Conservation (phyloP, 1,139 yeast species). For the Debaryomycetaceae sp. region DNA sequence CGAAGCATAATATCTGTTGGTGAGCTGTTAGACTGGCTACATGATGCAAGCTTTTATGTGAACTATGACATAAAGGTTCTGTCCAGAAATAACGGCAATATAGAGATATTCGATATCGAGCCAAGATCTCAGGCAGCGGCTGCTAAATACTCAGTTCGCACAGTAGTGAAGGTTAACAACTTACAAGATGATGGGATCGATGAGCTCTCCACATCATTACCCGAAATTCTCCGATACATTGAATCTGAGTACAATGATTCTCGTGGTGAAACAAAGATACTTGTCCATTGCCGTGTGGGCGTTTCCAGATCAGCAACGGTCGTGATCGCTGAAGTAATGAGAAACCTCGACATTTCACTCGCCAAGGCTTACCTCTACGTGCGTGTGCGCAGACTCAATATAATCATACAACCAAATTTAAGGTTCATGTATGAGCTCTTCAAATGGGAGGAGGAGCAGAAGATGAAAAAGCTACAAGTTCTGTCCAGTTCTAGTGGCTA, state of each 20-base stretch:
- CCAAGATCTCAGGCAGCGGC: slow-evolving; percentile 11
- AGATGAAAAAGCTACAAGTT: slow-evolving; percentile 5
- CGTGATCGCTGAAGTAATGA: slow-evolving; percentile 48
- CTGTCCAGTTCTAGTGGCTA: slow-evolving; percentile 7
- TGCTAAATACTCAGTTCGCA: slow-evolving; percentile 18
- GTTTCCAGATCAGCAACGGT: slow-evolving; percentile 50
- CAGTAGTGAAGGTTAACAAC: slow-evolving; percentile 44
- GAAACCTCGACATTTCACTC: slow-evolving; percentile 31
- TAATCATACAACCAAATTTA: slow-evolving; percentile 47
- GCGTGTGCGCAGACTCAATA: slow-evolving; percentile 43
- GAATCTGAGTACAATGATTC: slow-evolving; percentile 26
- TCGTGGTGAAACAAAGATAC: slow-evolving; percentile 31
- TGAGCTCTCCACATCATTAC: slow-evolving; percentile 34
- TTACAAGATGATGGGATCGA: slow-evolving; percentile 50
- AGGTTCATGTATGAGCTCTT: slow-evolving; percentile 48
- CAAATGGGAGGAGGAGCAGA: slow-evolving; percentile 44
- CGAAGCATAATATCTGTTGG: slow-evolving; percentile 83
- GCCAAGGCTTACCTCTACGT: slow-evolving; percentile 46
- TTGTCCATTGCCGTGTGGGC: slow-evolving; percentile 51
- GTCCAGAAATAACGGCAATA: slow-evolving; percentile 26
- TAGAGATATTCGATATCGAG: slow-evolving; percentile 28
- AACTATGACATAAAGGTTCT: slow-evolving; percentile 23
- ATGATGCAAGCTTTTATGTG: slow-evolving; percentile 26
- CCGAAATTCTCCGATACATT: slow-evolving; percentile 33
- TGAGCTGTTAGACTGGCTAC: slow-evolving; percentile 67